Conservation (phyloP, 163 green algal genomes). For the Scenedesmus sp. region DNA sequence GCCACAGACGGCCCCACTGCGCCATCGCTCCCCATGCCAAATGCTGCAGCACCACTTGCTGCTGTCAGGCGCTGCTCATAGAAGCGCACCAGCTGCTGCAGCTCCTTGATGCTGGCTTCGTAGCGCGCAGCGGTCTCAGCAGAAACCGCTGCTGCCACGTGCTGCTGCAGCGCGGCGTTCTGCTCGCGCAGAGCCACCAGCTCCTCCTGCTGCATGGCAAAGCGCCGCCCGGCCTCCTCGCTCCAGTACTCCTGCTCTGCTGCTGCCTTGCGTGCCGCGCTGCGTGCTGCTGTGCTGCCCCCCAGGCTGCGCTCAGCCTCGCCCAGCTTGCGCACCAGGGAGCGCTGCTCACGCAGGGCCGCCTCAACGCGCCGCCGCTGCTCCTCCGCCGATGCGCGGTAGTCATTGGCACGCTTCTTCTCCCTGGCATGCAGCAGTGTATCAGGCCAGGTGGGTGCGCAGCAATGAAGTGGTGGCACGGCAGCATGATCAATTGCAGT, state of each 20-base stretch:
- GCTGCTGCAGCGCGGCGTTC: constrained; percentile 57
- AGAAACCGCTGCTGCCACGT: constrained; percentile 57
- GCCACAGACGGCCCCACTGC: background rate
- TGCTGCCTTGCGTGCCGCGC: constrained; percentile 37
- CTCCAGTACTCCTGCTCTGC: constrained; percentile 73
- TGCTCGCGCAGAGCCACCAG: constrained; percentile 69
- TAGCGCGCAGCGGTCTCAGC: constrained; percentile 51
- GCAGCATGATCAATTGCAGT: no score
- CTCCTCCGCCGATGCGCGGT: constrained; percentile 61
- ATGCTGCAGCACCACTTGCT: background rate
- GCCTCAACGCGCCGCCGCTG: constrained; percentile 62
- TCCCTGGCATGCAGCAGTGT: constrained; percentile 56
- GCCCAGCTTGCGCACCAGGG: constrained; percentile 61
- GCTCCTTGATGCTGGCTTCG: constrained; percentile 66
- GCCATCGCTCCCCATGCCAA: background rate
- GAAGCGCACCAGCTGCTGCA: constrained; percentile 66
- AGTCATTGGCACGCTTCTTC: constrained; percentile 65
- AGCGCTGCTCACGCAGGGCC: constrained; percentile 64
- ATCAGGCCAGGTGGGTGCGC: background rate
- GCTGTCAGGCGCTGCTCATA: constrained; percentile 67
- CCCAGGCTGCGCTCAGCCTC: constrained; percentile 66
- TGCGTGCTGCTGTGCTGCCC: constrained; percentile 29
- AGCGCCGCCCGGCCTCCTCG: constrained; percentile 71
- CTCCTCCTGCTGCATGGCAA: constrained; percentile 78
- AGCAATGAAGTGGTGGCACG: background rate